Percentiles rank a stretch among this genome's conserved stretches.
Evolutionary conservation across 225 moss, liverwort and hornwort genomes (phyloP).

Genomic region (Sphagnum tenellum): DNA sequence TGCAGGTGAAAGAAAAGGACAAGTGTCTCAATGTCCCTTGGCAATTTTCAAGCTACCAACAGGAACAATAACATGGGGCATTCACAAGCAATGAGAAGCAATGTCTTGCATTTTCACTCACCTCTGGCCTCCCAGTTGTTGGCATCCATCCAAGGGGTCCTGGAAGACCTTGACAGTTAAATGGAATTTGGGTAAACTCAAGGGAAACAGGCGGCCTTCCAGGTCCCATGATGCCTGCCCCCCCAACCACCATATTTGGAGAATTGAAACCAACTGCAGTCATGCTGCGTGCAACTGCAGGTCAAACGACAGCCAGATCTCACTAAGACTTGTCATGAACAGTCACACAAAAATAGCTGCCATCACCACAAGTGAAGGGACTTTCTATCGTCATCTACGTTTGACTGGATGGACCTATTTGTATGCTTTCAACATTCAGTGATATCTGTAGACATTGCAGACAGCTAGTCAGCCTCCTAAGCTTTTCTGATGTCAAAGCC

Average conservation of each 20-base stretch:
- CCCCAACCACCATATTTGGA: constrained; percentile 68
- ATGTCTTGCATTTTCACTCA: constrained; percentile 14
- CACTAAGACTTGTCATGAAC: neutral
- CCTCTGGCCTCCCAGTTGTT: constrained; percentile 47
- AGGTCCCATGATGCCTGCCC: constrained; percentile 86
- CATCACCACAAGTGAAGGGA: no score
- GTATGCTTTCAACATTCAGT: no score
- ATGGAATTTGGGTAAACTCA: constrained; percentile 44
- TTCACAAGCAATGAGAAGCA: neutral
- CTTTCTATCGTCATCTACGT: no score
- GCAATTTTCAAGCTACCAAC: no score
- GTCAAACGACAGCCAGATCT: neutral
- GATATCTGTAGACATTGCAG: no score
- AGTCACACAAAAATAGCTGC: no score
- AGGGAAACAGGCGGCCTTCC: constrained; percentile 61
- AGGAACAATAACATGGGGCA: no score
- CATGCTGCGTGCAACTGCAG: constrained; percentile 39
- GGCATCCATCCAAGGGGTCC: constrained; percentile 61
- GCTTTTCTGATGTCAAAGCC: no score
- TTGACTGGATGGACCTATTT: no score
- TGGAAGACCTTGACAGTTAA: constrained; percentile 50
- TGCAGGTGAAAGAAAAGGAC: no score
- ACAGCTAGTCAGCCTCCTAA: no score
- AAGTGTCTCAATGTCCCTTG: no score
- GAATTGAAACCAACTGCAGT: constrained; percentile 30